phyloP scores from a whole-genome alignment of 768 basidiomycete species.

The Lactarius pseudohatsudake region DNA sequence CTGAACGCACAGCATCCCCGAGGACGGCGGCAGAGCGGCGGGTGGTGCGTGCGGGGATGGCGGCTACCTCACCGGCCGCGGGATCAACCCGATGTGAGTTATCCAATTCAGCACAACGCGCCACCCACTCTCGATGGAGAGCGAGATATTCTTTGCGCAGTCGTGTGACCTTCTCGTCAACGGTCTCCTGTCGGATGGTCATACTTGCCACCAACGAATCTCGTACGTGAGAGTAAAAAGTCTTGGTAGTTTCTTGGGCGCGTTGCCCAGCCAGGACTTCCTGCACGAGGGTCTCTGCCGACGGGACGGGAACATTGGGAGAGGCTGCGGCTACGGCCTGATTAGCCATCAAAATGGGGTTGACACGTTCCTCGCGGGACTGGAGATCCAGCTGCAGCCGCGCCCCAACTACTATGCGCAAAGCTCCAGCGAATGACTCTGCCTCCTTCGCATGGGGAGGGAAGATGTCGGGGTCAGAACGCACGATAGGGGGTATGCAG shows the following conservation, averaged over 20 bases:
- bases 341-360: constrained; percentile 64
- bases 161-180: constrained; percentile 53
- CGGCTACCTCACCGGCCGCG: constrained; percentile 35
- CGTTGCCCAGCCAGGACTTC: constrained; percentile 46
- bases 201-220: constrained; percentile 56
- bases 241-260: constrained; percentile 38
- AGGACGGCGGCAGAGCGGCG: constrained; percentile 68
- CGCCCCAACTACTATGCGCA: constrained; percentile 62
- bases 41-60: constrained; percentile 55
- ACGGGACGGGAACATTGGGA: constrained; percentile 39
- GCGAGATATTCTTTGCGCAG: constrained; percentile 66
- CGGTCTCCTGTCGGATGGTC: constrained; percentile 47
- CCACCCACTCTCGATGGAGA: constrained; percentile 71
- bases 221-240: constrained; percentile 42
- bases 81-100: constrained; percentile 49
- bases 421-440: constrained; percentile 51
- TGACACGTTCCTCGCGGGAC: constrained; percentile 59
- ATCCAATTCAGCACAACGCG: constrained; percentile 69
- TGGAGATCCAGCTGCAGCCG: constrained; percentile 60
- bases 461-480: constrained; percentile 11
- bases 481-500: constrained; percentile 14
- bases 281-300: constrained; percentile 46
- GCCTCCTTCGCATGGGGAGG: constrained; percentile 23
- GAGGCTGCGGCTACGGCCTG: constrained; percentile 42
- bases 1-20: constrained; percentile 89